Evolutionary conservation across 1,284 basidiomycete genomes (phyloP), one percentile per base, ranked within the genome.

Genomic region (Anthracocystis panici-leucophaei): DNA sequence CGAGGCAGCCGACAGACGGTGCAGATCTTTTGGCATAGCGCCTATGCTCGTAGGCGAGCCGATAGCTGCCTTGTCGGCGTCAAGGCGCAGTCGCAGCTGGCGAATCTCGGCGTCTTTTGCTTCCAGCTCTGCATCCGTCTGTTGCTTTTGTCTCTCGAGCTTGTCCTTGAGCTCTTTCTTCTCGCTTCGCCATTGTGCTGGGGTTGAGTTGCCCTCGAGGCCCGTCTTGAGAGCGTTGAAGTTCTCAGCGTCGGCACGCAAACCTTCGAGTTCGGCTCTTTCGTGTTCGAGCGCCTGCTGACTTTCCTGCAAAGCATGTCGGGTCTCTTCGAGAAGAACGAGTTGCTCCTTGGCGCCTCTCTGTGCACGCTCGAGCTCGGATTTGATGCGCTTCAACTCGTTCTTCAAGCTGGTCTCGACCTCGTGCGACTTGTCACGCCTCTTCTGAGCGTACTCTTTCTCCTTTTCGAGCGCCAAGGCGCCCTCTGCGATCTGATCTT

Each of bases 271-370:
- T 84, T 98, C 96, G 10, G 92, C 93, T 56, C 92, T 88, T n/a
- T 95, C 93, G 80, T 91, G 92, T 86, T 98, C 95, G 18, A 97
- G 88, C 2, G 94, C 93, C 40, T 90, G 88, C n/a, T 91, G 91
- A 79, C 92, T 93, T 87, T 97, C 95, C 69, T 91, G 88, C 46
- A 97, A 87, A 1, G 95, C 96, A 69, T 92, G 92, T 81, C 95
- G 93, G 20, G 95, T 65, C 53, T 76, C 74, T 29, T 76, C 65
- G 50, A 68, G 55, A 18, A 61, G 41, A 41, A 45, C 55, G 9
- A 61, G 55, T 42, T 62, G 65, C 51, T 65, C 61, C 41, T 57
- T 62, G 45, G 31, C 64, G 16, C 55, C 89, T 12, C 58, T 38
- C 16, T 60, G 53, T 4, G 46, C 35, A 20, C 91, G 89, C 55